Base-by-base conservation (phyloP, 2,329 filamentous ascomycete genomes). In the Neurospora sp. region DNA sequence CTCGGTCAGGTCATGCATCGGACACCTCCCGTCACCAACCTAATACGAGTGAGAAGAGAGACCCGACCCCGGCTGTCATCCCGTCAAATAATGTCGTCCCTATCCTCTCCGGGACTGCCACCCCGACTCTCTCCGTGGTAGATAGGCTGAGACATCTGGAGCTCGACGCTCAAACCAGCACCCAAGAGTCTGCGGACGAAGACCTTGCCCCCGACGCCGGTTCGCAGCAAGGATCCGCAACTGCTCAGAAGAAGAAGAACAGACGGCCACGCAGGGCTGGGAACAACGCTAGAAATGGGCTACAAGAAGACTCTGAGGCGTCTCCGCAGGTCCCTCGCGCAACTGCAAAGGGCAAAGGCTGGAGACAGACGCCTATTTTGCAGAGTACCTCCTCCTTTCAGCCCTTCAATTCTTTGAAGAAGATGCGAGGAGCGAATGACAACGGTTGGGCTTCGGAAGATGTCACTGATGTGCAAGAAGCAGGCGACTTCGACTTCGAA, bases 361-460 rank as follows among this genome's bases (percentile, higher is more conserved):
- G 86, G 86, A 80, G 86, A 70, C 83, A 88, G 71, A 88, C 86
- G 0, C 86, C 86, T 0, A 88, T 88, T 33, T 76, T 88, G 33
- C 83, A 90, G 76, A 88, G 85, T 69, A 88, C 83, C 8, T 79
- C 86, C 3, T 87, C 86, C 0, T 90, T 90, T 71, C 88, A 90
- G 76, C 88, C 88, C 0, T 90, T 87, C 74, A 81, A 83, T 62
- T 85, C 85, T 0, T 78, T 90, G 1, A 93, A 86, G 82, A 83
- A 82, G 71, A 81, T 78, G 70, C 83, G 79, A 74, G 79, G 78
- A 66, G 78, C 78, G 38, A 80, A 80, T 8, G 87, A 92, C 62
- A 96, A 93, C 78, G 95, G 93, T 3, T 98, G 95, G 94, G 93
- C 92, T 4, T 97, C 95, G 0, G 96, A 97, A 77, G 95, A 98